Evolutionary conservation across 164 flowering plant species (phyloP).

Genomic region (Chimonanthus salicifolius): DNA sequence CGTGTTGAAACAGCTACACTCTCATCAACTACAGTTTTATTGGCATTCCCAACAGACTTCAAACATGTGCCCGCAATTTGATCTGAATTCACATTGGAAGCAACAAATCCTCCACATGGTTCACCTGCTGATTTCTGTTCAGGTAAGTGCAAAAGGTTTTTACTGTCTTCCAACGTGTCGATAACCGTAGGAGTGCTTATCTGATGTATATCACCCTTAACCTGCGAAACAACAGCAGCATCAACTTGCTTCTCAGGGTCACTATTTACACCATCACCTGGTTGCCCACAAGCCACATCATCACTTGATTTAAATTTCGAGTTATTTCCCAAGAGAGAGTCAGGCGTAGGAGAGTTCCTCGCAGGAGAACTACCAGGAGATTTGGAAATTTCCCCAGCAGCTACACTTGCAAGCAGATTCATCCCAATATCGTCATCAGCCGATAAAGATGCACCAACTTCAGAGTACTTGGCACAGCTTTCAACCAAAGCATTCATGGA

Average conservation of each 20-base stretch:
- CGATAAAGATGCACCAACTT: slow-evolving; percentile 34
- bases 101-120: slow-evolving; percentile 13
- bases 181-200: background rate
- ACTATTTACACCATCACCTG: slow-evolving; percentile 21
- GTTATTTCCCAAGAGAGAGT: slow-evolving; percentile 28
- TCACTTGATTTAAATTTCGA: slow-evolving; percentile 24
- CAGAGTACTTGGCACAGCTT: slow-evolving; percentile 48
- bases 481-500: slow-evolving; percentile 58
- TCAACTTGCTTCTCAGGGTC: slow-evolving; percentile 27
- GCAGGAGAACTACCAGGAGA: slow-evolving; percentile 38
- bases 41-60: slow-evolving; percentile 20
- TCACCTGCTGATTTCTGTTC: slow-evolving; percentile 24
- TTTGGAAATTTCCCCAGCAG: slow-evolving; percentile 74
- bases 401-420: slow-evolving; percentile 93
- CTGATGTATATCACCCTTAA: slow-evolving; percentile 12
- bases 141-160: background rate
- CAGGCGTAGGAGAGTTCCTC: slow-evolving; percentile 20
- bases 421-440: slow-evolving; percentile 79
- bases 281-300: slow-evolving; percentile 18
- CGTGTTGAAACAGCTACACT: slow-evolving; percentile 1
- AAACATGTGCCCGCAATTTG: slow-evolving; percentile 16
- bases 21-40: slow-evolving; percentile 8
- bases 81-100: slow-evolving; percentile 22
- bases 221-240: slow-evolving; percentile 8
- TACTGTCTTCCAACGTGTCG: slow-evolving; percentile 14